Base-by-base conservation (phyloP, 768 basidiomycete genomes). In the Boletus rex-veris region DNA sequence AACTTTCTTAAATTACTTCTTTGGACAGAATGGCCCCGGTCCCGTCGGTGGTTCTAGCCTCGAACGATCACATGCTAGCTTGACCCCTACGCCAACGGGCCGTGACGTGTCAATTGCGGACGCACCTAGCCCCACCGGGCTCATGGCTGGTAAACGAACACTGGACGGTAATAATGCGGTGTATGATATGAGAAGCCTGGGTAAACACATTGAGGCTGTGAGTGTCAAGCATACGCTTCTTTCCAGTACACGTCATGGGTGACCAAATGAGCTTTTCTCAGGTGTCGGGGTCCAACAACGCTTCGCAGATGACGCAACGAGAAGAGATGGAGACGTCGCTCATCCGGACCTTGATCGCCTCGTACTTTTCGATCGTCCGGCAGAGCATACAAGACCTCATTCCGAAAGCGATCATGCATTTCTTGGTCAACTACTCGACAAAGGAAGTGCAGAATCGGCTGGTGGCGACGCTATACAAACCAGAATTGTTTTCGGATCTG, bases 391-490 rank as follows among this genome's bases (percentile, higher is more conserved):
- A 98, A 61, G 97, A 99, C 70, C 80, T 98, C 52, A 83, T 99
- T 18, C 97, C 97, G 33, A 99, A 99, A 73, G 93, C 95, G 19
- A 88, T 97, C 75, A 98, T 98, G 96, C 96, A 98, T 74, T 83
- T 94, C 62, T 81, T 98, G 58, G 96, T 99, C 67, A 98, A 97
- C 73, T 81, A 91, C 66, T 95, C 95, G n/a, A 87, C 92, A 42
- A 90, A 98, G 68, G 90, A 93, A 16, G 92, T 99, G 24, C 97
- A 98, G 73, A 97, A 97, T 69, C 84, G 97, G 19, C 78, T 99
- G 31, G 97, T 99, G n/a, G 83, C 94, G 31, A 78, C 88, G 42
- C 71, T 99, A 59, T 99, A 99, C 78, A 97, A 93, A 73, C 96
- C 96, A 0, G 90, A 93, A 16, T 71, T 98, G 51, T 98, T 98